Evolutionary conservation across 2,329 filamentous ascomycete species (phyloP), one percentile per base, ranked within the genome.

Genomic region (Apiospora rasikravindrae): DNA sequence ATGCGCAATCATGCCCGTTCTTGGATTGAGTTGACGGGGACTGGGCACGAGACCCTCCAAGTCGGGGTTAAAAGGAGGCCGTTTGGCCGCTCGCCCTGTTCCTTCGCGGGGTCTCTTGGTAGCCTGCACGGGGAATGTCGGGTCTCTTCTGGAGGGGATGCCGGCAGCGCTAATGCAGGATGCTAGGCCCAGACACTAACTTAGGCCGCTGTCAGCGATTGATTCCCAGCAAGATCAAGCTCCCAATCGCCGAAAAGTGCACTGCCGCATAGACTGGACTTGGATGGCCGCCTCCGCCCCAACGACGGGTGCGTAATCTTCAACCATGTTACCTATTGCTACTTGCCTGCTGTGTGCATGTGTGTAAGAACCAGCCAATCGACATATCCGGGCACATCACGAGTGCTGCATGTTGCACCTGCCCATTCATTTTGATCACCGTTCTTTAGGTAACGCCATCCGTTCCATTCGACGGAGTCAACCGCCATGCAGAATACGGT

Each of bases 81-180:
- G 57, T 64, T n/a, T 64, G 57, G 57, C 57, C 57, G 53, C 11
- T 10, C 19, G 53, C 19, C 53, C 53, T 57, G 29, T 64, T 64
- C 8, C 19, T 57, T 33, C 51, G 51, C 51, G 26, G 53, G 57
- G 57, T 64, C 57, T 64, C 19, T 37, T 37, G 4, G 33, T 33
- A 37, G 57, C 22, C 33, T 40, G 33, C 57, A 64, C 57, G 57
- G 57, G 53, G 33, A 64, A 64, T 64, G 57, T 64, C 57, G 57
- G 57, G 57, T 64, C 57, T 2, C 33, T 64, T 64, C n/a, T 64
- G 57, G 57, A 64, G 57, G 33, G 57, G 33, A 64, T 37, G 19
- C 57, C 29, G 57, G 57, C 29, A 40, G 57, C 57, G 57, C 57
- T 40, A 64, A 64, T 64, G 57, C 57, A 64, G 57, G 19, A 4